Percentiles rank a stretch among this genome's conserved stretches.
Conservation (phyloP, 345 rosid genomes). For the Mangifera indica region DNA sequence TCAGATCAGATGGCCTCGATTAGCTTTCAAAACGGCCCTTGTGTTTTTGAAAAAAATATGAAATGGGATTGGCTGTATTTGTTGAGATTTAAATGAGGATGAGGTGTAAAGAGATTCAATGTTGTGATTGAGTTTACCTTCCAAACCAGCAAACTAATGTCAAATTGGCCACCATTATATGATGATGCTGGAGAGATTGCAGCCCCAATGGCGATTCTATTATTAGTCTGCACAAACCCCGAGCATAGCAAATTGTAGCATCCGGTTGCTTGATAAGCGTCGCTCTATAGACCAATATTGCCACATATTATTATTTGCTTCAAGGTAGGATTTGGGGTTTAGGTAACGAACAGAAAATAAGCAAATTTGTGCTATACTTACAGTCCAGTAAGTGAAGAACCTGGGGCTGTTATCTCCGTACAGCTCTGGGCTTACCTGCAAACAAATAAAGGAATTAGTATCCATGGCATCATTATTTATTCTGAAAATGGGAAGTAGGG, state of each 20-base stretch:
- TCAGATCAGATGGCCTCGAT: slow-evolving; percentile 12
- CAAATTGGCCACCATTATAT: slow-evolving; percentile 84
- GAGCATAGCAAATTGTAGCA: slow-evolving; percentile 96
- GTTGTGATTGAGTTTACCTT: slow-evolving; percentile 53
- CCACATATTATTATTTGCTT: slow-evolving; percentile 7
- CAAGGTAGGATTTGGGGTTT: slow-evolving; percentile 1
- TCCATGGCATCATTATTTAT: not conserved
- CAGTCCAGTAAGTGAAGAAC: slow-evolving; percentile 99
- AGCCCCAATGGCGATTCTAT: slow-evolving; percentile 84
- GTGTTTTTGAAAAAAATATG: too few species aligned
- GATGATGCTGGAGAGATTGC: slow-evolving; percentile 95
- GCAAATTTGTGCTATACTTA: slow-evolving; percentile 36
- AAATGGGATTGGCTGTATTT: not conserved
- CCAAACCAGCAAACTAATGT: slow-evolving; percentile 89
- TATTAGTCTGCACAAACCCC: slow-evolving; percentile 92
- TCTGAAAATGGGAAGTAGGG: slow-evolving; percentile 8
- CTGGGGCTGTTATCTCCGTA: slow-evolving; percentile 94
- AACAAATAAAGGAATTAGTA: slow-evolving; percentile 15
- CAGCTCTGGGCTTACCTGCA: slow-evolving; percentile 94
- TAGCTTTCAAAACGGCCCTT: not conserved
- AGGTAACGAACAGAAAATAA: not conserved
- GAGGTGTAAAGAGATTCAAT: not conserved
- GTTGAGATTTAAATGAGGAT: too few species aligned
- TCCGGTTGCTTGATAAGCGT: slow-evolving; percentile 93
- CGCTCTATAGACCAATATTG: slow-evolving; percentile 55